Base-by-base conservation (phyloP, 1,139 yeast species). In the Schizosaccharomyces versatilis region DNA sequence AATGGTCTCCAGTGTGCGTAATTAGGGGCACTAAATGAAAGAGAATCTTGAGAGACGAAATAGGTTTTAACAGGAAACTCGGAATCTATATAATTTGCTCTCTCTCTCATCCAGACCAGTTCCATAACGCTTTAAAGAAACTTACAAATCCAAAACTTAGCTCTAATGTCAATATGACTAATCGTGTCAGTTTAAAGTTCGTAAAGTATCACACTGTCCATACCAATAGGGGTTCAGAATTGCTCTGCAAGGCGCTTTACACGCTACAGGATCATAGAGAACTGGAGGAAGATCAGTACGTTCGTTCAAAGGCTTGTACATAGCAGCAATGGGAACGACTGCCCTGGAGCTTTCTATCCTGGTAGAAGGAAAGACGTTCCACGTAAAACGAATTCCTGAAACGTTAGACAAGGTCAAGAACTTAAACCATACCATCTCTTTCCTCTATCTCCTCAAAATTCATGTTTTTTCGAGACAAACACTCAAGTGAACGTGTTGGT, bases 321-420 rank as follows among this genome's bases (percentile, higher is more conserved):
- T 71, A 58, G 95, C 84, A 47, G 97, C 95, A 40, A 93, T 81
- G 15, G 99, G 98, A 44, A 90, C 93, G 32, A 90, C 95, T 63
- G 88, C 82, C 62, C 93, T 84, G 62, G 80, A 80, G 17, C 96
- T 94, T 69, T 90, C 99, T 54, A 79, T 77, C 64, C 86, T 81
- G 55, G 95, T 84, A 54, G 85, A 80, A 40, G 98, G 98, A 55
- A 90, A 73, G 53, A 78, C 77, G 67, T 84, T 88, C 95, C 97
- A 90, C 32, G 95, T 77, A 67, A 84, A 77, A 61, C 97, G 78
- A 53, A 86, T 79, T 56, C 97, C 98, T 53, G 19, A 24, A 53
- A 41, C 19, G 24, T 39, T 38, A 39, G 19, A 14, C 39, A 41
- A 15, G 15, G 39, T 53, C 49, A 2, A 36, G 12, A 40, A 52